Base-by-base conservation (phyloP, 495 filamentous ascomycete genomes). In the Hypoxylon subgilvum region DNA sequence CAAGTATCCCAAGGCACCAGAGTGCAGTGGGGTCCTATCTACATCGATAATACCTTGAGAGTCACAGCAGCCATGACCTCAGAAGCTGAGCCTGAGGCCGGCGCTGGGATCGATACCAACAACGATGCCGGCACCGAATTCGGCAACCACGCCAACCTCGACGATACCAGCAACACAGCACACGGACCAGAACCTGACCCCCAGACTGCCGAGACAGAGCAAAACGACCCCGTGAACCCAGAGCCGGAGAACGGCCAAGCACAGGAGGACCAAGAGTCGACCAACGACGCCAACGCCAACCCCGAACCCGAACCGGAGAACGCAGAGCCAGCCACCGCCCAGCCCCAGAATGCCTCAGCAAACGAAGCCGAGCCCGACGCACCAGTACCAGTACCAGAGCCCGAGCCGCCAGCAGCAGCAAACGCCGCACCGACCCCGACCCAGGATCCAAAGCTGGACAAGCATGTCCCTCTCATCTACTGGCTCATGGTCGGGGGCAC, bases 401-500 rank as follows among this genome's bases (percentile, higher is more conserved):
- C 31, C 31, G 31, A 34, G 31, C 8, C 31, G n/a, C 8, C 31
- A 34, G 31, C 3, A 34, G 31, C 31, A 12, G 9, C 22, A 30
- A 16, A 23, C n/a, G n/a, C n/a, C n/a, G n/a, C n/a, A n/a, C n/a
- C n/a, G n/a, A 14, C 21, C 1, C 23, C 10, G 1, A 6, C 42
- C 42, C n/a, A 9, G 4, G 6, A 31, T 10, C 16, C 42, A 7
- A 18, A 52, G 4, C 23, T 31, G 10, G 48, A 34, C 31, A 18
- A 46, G 7, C 57, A 38, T 4, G 2, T 40, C 12, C 45, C 51
- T 4, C 35, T 36, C 23, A 13, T 3, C 2, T 25, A 30, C 38
- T 68, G 65, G 61, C 30, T 57, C 0, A 12, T 57, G 4, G 23
- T 35, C 14, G 65, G 65, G 1, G 61, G 65, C 42, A 54, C 30